A percentile compares a stretch with the other conserved stretches of the same genome.
Conservation (phyloP, 1,139 yeast genomes). For the Candida dubliniensis region DNA sequence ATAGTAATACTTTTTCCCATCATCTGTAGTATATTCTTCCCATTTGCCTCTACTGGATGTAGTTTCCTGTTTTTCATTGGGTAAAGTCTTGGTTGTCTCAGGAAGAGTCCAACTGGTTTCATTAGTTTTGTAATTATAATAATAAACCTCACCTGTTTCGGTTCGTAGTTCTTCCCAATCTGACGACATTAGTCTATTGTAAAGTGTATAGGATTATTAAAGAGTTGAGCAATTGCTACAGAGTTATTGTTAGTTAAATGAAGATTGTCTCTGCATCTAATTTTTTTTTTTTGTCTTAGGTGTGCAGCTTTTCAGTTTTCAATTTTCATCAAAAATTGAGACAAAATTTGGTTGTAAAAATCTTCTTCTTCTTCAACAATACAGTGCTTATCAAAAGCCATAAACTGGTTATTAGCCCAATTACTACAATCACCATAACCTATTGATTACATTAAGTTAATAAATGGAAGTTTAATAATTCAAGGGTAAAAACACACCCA, state of each 20-base stretch:
- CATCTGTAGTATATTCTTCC: conserved; percentile 66
- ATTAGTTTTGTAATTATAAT: conserved; percentile 63
- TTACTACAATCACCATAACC: no score
- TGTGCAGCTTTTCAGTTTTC: no score
- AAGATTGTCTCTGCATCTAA: not conserved
- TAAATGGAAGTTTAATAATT: no score
- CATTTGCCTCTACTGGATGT: conserved; percentile 33
- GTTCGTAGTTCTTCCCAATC: conserved; percentile 68
- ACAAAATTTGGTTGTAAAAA: no score
- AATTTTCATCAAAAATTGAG: no score
- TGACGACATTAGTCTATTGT: conserved; percentile 7
- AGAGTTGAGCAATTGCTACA: not conserved
- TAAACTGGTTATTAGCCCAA: no score
- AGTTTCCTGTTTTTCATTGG: not conserved
- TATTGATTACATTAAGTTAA: no score
- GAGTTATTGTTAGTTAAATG: not conserved
- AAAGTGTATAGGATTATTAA: no score
- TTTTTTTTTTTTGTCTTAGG: not conserved
- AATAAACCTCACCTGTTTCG: conserved; percentile 68
- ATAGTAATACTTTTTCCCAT: conserved; percentile 72
- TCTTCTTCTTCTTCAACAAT: no score
- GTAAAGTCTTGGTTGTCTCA: conserved; percentile 28
- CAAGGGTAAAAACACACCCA: no score
- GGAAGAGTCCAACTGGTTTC: conserved; percentile 87
- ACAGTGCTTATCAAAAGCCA: no score